phyloP scores from a whole-genome alignment of 805 yeast genomes.

The Kregervanrija pseudodelftensis region DNA sequence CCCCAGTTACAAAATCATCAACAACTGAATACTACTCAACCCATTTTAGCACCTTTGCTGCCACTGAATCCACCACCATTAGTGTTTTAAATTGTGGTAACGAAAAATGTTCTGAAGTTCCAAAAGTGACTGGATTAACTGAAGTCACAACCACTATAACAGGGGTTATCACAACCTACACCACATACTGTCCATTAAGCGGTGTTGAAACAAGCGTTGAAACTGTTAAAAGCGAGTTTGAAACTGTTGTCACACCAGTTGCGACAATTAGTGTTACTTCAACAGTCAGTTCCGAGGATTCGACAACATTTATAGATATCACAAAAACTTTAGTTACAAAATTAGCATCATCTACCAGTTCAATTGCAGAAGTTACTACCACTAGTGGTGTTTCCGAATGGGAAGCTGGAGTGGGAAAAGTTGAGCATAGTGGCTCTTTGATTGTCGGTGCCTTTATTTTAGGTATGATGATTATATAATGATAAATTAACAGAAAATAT shows the following conservation, averaged over 20 bases:
- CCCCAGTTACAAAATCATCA: background rate
- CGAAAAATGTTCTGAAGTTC: constrained; percentile 22
- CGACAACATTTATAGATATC: too few relatives aligned
- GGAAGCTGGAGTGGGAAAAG: too few relatives aligned
- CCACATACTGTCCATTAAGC: constrained; percentile 30
- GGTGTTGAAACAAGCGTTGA: too few relatives aligned
- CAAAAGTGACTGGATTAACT: constrained; percentile 17
- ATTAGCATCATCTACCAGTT: background rate
- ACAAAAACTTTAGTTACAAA: too few relatives aligned
- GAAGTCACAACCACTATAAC: constrained; percentile 24
- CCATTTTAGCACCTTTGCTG: background rate
- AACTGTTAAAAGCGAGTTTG: too few relatives aligned
- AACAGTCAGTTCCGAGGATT: too few relatives aligned
- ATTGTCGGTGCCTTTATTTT: too few relatives aligned
- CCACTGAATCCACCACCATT: constrained; percentile 26
- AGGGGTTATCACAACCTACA: constrained; percentile 30
- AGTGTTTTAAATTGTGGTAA: constrained; percentile 9
- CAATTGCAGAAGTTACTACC: constrained; percentile 1
- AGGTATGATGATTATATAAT: too few relatives aligned
- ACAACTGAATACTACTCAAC: background rate
- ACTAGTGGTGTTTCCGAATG: background rate
- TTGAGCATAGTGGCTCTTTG: too few relatives aligned
- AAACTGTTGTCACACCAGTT: constrained; percentile 1
- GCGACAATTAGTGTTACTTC: constrained; percentile 1
- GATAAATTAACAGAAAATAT: too few relatives aligned